These are phyloP conservation scores for Zymoseptoria ardabiliae DNA, from an alignment of 2,329 filamentous ascomycete species.

Conservation along the genomic window DNA sequence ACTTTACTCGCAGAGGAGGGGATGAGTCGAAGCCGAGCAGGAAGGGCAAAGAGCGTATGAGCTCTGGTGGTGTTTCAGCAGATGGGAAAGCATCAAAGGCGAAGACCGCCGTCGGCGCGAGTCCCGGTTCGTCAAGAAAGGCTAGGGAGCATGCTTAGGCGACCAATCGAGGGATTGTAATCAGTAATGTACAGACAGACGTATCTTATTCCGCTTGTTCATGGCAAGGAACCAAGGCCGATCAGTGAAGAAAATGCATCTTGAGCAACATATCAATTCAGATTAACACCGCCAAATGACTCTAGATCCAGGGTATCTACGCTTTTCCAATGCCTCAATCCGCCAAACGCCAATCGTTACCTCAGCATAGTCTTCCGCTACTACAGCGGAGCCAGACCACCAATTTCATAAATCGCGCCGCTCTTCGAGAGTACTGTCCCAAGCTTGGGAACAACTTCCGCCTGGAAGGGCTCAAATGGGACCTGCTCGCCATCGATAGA, in stretches of 20 bases:
- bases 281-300: background rate
- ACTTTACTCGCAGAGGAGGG: conserved; percentile 14
- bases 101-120: background rate
- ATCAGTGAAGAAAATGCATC: background rate
- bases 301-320: conserved; percentile 1
- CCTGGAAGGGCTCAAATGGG: conserved; percentile 84
- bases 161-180: background rate
- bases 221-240: background rate
- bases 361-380: background rate
- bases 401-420: conserved; percentile 62
- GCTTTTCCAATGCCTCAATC: background rate
- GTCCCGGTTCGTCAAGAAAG: background rate
- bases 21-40: conserved; percentile 9
- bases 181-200: background rate
- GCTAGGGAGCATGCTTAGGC: background rate
- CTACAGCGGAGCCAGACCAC: conserved; percentile 13
- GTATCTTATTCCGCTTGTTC: background rate
- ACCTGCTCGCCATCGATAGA: conserved; percentile 88
- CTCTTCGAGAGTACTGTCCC: conserved; percentile 77
- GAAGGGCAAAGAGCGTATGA: conserved; percentile 21
- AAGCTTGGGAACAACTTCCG: conserved; percentile 74
- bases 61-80: conserved; percentile 4
- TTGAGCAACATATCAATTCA: background rate
- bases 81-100: conserved; percentile 1
- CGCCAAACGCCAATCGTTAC: background rate